These are phyloP conservation scores for Phytophthora macrochlamydospora DNA, from an alignment of 352 stramenopile species.

Conservation along the genomic window DNA sequence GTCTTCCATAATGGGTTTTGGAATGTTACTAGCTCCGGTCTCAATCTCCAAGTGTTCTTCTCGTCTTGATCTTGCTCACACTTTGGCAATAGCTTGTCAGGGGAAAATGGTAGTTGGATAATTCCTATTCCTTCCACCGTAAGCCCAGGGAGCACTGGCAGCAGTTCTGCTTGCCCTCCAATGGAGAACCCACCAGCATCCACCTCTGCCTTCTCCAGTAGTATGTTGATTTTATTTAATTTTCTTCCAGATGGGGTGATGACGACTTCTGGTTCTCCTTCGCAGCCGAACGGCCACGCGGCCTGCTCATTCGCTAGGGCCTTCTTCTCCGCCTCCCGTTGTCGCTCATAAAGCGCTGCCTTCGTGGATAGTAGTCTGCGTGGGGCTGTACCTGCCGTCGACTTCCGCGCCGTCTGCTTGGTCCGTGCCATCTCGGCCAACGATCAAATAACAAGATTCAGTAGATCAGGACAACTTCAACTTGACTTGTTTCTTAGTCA, in stretches of 20 bases:
- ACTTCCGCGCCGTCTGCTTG: background rate
- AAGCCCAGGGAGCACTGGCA: slow-evolving; percentile 1
- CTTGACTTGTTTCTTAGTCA: background rate
- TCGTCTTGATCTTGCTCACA: slow-evolving; percentile 2
- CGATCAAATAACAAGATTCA: background rate
- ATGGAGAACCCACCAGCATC: slow-evolving; percentile 1
- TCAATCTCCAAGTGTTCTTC: slow-evolving; percentile 9
- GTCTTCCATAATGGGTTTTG: slow-evolving; percentile 5
- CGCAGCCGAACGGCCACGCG: slow-evolving; percentile 1
- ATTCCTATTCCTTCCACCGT: background rate
- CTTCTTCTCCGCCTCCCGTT: background rate
- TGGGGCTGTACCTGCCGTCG: background rate
- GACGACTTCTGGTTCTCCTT: background rate
- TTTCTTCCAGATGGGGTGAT: background rate
- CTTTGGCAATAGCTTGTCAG: background rate
- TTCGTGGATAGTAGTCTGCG: background rate
- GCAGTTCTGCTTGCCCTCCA: background rate
- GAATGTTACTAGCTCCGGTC: slow-evolving; percentile 1
- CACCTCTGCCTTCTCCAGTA: background rate
- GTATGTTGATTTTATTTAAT: background rate
- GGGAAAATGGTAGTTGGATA: background rate
- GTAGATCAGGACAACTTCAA: background rate
- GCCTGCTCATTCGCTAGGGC: background rate
- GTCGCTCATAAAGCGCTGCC: background rate
- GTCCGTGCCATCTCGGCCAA: background rate